Base-by-base conservation (phyloP, 495 filamentous ascomycete genomes). In the Daldinia bambusicola region DNA sequence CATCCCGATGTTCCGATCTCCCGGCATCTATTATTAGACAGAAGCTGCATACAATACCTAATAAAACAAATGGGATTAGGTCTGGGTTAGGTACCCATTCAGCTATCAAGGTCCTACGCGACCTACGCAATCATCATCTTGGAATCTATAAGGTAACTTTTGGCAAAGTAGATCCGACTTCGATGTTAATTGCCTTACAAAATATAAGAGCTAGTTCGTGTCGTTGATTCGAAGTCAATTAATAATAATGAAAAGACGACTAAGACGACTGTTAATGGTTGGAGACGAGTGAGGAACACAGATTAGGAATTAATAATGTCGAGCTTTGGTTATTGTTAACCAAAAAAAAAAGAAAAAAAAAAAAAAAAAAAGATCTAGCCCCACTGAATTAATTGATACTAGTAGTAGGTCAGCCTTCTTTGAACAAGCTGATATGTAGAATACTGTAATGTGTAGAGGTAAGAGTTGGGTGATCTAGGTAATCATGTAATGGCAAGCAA, bases 321-420 rank as follows among this genome's bases (percentile, higher is more conserved):
- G 18, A 40, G 55, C 55, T 13, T 32, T 8, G 34, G 55, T 32
- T 55, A 38, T 48, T 48, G 40, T n/a, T n/a, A n/a, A n/a, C n/a
- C n/a, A n/a, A n/a, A n/a, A n/a, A n/a, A n/a, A n/a, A n/a, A n/a
- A n/a, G n/a, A n/a, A n/a, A n/a, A n/a, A n/a, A n/a, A n/a, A n/a
- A n/a, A n/a, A n/a, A n/a, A n/a, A n/a, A n/a, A n/a, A n/a, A n/a
- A n/a, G n/a, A n/a, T n/a, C n/a, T n/a, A n/a, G n/a, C 55, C 37
- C 67, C 67, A 70, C 61, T 56, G 57, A 26, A 63, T 38, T 65
- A 63, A 51, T 69, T 41, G 58, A 56, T 62, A 26, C 26, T 26
- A 26, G 26, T 26, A 26, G 26, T 26, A 57, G 50, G n/a, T n/a
- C n/a, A n/a, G 50, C 26, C 12, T 53, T 2, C 6, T 30, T 52